Percentiles rank a stretch among this genome's conserved stretches.
Conservation (phyloP, 1,284 basidiomycete genomes). For the Heterobasidion parviporum region DNA sequence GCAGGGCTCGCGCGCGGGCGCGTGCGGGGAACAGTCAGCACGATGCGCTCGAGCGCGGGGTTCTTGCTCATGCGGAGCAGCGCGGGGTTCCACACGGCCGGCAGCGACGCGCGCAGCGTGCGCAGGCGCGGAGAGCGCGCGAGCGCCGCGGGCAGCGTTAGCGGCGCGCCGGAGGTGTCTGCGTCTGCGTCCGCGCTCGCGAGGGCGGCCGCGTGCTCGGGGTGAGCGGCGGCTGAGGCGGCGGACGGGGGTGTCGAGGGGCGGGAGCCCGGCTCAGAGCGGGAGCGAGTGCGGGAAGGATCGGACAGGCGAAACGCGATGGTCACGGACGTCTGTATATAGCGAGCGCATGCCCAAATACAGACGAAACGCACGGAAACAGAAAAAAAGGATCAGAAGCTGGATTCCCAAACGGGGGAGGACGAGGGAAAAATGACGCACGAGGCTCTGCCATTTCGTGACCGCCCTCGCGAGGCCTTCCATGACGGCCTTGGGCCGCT, state of each 20-base stretch:
- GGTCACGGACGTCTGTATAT: background rate
- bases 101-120: background rate
- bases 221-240: background rate
- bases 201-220: background rate
- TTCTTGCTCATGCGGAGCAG: background rate
- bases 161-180: background rate
- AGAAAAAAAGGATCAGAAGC: background rate
- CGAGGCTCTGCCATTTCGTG: background rate
- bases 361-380: no score
- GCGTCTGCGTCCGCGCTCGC: background rate
- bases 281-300: background rate
- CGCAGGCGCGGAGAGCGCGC: background rate
- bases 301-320: conserved; percentile 2
- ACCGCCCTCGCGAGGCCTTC: background rate
- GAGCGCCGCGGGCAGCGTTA: background rate
- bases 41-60: background rate
- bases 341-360: no score
- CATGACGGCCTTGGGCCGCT: background rate
- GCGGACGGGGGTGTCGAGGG: background rate
- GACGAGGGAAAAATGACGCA: background rate
- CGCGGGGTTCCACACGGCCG: conserved; percentile 1
- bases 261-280: background rate
- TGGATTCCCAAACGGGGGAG: background rate
- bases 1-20: background rate
- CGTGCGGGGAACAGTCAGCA: background rate